These are phyloP conservation scores for Gynandropsis gynandra DNA, from an alignment of 345 rosid genomes.

Conservation along the genomic window DNA sequence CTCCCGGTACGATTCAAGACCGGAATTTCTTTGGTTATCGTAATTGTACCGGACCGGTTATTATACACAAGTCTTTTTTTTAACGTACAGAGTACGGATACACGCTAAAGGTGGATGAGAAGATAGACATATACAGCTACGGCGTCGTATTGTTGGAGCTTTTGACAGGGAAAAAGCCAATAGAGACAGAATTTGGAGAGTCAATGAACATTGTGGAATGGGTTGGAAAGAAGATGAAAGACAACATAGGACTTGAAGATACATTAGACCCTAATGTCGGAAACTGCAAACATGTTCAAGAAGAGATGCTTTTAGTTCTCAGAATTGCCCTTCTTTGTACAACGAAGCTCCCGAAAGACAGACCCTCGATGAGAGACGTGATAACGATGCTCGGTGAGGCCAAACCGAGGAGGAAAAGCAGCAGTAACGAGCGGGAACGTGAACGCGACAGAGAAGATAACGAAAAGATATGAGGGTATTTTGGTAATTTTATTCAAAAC, in stretches of 20 bases:
- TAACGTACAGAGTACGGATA: constrained; percentile 67
- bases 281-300: constrained; percentile 77
- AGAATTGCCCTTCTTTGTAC: constrained; percentile 83
- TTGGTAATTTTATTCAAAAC: too few relatives aligned
- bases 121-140: constrained; percentile 84
- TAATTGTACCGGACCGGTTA: neutral
- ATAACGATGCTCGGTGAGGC: constrained; percentile 91
- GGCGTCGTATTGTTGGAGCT: constrained; percentile 88
- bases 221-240: constrained; percentile 58
- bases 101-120: constrained; percentile 88
- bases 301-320: constrained; percentile 87
- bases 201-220: constrained; percentile 62
- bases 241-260: constrained; percentile 53
- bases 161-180: constrained; percentile 56
- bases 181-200: constrained; percentile 69
- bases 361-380: constrained; percentile 90
- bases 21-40: neutral
- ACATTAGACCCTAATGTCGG: constrained; percentile 65
- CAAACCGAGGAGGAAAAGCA: constrained; percentile 82
- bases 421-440: constrained; percentile 33
- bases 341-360: constrained; percentile 76
- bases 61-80: constrained; percentile 2
- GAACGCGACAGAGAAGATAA: constrained; percentile 30
- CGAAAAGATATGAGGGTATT: too few relatives aligned
- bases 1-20: constrained; percentile 51